Conservation (phyloP, 495 filamentous ascomycete species). For the Xylaria intraflava region DNA sequence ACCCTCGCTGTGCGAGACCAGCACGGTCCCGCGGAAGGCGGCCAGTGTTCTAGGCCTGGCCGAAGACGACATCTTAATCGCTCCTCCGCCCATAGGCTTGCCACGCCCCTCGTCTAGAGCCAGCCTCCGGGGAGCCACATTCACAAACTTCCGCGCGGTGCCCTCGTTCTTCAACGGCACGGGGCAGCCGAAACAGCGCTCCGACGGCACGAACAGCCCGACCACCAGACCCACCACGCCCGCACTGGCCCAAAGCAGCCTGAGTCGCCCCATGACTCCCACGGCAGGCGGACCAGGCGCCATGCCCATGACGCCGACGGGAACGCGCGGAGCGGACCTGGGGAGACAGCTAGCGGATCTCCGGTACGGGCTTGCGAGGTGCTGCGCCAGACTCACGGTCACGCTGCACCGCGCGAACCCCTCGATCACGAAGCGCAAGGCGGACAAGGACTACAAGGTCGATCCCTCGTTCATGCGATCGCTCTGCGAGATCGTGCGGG, state of each 20-base stretch:
- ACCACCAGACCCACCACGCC: background rate
- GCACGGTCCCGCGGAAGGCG: conserved; percentile 33
- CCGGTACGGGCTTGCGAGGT: conserved; percentile 31
- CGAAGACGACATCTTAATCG: background rate
- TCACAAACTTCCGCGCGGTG: background rate
- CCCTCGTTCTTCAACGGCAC: conserved; percentile 4
- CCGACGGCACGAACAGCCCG: background rate
- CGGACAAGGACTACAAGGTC: conserved; percentile 12
- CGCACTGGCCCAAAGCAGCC: background rate
- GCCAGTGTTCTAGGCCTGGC: conserved; percentile 36
- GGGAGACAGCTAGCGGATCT: conserved; percentile 26
- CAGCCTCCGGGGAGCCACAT: background rate
- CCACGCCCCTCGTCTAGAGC: background rate
- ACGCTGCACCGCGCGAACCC: conserved; percentile 28
- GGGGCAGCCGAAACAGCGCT: conserved; percentile 1
- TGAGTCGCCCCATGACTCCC: conserved; percentile 1
- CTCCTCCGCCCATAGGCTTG: background rate
- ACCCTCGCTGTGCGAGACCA: conserved; percentile 12
- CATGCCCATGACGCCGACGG: conserved; percentile 15
- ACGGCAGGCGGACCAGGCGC: conserved; percentile 5
- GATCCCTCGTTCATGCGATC: conserved; percentile 35
- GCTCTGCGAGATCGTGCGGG: conserved; percentile 38
- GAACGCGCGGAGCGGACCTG: conserved; percentile 6
- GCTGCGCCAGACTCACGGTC: conserved; percentile 31
- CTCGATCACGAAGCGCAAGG: conserved; percentile 2